Base-by-base conservation (phyloP, 257 asterid species). In the Fraxinus quadrangulata region DNA sequence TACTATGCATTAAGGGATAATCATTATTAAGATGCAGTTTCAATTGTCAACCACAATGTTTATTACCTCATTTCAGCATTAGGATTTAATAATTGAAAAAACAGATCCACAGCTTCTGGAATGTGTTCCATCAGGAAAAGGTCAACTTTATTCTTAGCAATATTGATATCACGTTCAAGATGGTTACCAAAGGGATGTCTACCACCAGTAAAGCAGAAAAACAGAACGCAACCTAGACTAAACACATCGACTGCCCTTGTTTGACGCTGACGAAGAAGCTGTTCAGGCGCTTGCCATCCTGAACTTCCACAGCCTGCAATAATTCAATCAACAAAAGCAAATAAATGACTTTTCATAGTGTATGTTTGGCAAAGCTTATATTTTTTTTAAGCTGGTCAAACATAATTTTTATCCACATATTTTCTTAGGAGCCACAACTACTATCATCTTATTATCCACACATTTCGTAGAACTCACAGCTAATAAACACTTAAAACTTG, bases 231-330 rank as follows among this genome's bases (percentile, higher is more conserved):
- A 17, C 99, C 99, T 33, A 95, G 87, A 76, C 98, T 90, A 80
- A 95, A 95, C 82, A 91, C 78, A 86, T 95, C 99, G 11, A 95
- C 91, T 72, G 97, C 97, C 49, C 97, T 87, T 65, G 99, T 95
- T 87, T 95, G 98, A 81, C 97, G 98, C 68, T 95, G 96, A 82
- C 78, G 88, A 79, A 92, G 98, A 82, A 95, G 94, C 86, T 91
- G 96, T 84, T 95, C 99, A 39, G 99, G 99, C 28, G 99, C 97
- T 86, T 95, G 99, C 99, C 99, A 95, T 83, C 99, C 99, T 5
- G 98, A 87, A 83, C 98, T 95, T 85, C 99, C 99, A 81, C 77
- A 81, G 78, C 99, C 99, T 94, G 84, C 72, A 79, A 83, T 49
- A 72, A 81, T 21, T 54, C 49, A 77, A 39, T 73, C 42, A 67